A percentile compares a stretch with the other conserved stretches of the same genome.
phyloP scores from a whole-genome alignment of 208 protist species.

The Crithidia fasciculata region DNA sequence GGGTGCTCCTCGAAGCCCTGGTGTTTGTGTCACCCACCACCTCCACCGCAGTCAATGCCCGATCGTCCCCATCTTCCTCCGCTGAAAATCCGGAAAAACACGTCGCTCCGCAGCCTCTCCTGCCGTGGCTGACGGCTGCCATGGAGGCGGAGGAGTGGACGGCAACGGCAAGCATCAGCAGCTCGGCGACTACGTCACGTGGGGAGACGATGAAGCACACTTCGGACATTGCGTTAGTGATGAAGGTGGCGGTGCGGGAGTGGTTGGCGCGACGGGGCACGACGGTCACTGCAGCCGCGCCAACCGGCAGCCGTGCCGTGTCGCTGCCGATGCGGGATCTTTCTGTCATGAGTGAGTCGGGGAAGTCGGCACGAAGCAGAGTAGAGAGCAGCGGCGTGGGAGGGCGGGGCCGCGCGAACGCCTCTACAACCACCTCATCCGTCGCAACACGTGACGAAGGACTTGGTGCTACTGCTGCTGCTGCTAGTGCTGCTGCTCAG shows the following conservation, averaged over 20 bases:
- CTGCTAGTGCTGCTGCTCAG: too few species aligned
- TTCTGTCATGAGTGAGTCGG: neutral
- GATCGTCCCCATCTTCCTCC: neutral
- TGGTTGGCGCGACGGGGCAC: slow-evolving; percentile 49
- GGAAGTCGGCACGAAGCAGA: neutral
- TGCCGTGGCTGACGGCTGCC: slow-evolving; percentile 24
- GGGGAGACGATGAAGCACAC: neutral
- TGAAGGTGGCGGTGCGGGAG: slow-evolving; percentile 37
- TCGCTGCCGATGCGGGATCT: slow-evolving; percentile 44
- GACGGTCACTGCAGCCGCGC: slow-evolving; percentile 45
- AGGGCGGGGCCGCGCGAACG: neutral
- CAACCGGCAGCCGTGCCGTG: slow-evolving; percentile 40
- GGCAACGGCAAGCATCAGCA: neutral
- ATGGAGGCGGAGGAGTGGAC: slow-evolving; percentile 30
- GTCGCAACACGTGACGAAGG: too few species aligned
- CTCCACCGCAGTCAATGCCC: neutral
- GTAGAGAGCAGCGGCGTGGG: too few species aligned
- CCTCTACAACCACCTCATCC: neutral
- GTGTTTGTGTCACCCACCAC: neutral
- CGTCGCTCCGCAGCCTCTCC: slow-evolving; percentile 13
- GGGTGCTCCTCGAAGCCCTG: slow-evolving; percentile 27
- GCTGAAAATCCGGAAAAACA: neutral
- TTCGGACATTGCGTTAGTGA: slow-evolving; percentile 6
- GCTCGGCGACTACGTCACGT: neutral
- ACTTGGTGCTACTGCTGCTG: too few species aligned